Evolutionary conservation across 2,329 filamentous ascomycete genomes (phyloP).

Genomic region (Amphichorda felina): DNA sequence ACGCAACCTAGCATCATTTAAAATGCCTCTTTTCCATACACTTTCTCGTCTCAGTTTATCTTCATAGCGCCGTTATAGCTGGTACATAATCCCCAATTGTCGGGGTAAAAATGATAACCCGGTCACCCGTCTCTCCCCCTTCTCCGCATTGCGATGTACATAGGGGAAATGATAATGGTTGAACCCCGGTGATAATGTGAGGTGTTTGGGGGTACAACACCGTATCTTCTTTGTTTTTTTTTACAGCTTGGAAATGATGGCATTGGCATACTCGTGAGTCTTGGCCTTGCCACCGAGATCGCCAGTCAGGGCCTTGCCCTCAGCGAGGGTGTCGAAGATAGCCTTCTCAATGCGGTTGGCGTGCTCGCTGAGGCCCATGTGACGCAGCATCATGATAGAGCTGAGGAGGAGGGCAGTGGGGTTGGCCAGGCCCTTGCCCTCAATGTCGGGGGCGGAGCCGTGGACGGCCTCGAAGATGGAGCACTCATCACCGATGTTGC

Average conservation of each 20-base stretch:
- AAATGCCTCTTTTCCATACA: background rate
- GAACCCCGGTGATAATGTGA: background rate
- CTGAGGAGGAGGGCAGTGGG: slow-evolving; percentile 89
- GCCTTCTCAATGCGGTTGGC: slow-evolving; percentile 85
- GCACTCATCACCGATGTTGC: slow-evolving; percentile 98
- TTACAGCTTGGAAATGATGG: slow-evolving; percentile 68
- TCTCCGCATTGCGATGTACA: background rate
- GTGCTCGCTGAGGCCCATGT: slow-evolving; percentile 84
- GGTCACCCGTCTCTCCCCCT: background rate
- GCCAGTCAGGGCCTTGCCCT: slow-evolving; percentile 93
- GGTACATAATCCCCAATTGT: background rate
- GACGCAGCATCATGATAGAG: slow-evolving; percentile 99
- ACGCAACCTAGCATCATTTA: too few relatives aligned
- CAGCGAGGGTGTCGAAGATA: slow-evolving; percentile 86
- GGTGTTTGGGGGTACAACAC: background rate
- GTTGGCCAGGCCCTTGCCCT: slow-evolving; percentile 92
- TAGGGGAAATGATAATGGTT: background rate
- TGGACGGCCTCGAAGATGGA: slow-evolving; percentile 98
- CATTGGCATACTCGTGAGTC: slow-evolving; percentile 85
- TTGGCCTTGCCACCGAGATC: slow-evolving; percentile 94
- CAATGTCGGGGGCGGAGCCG: slow-evolving; percentile 93
- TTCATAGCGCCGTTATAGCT: slow-evolving; percentile 2
- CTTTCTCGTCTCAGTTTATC: background rate
- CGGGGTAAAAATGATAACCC: background rate
- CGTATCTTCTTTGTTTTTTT: slow-evolving; percentile 6